phyloP scores from a whole-genome alignment of 2,329 filamentous ascomycete genomes.

The Graphiopsis chlorocephala region DNA sequence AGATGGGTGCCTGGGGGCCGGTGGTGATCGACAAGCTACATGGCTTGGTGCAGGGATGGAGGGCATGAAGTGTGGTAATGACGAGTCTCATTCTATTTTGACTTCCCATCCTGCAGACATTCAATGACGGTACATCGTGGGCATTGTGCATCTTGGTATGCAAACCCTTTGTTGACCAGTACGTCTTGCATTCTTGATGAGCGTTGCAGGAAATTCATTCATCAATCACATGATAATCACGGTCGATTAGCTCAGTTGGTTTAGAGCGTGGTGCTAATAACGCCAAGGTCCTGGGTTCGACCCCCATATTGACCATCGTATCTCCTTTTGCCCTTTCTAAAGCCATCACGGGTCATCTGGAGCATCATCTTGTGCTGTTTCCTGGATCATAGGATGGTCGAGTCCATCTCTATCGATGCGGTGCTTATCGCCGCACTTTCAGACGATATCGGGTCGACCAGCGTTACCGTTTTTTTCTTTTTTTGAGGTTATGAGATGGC shows the following conservation, averaged over 20 bases:
- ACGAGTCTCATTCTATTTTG: neutral
- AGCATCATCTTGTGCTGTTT: too few relatives aligned
- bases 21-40: conserved; percentile 94
- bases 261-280: conserved; percentile 16
- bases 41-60: conserved; percentile 87
- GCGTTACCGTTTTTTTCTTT: too few relatives aligned
- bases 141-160: neutral
- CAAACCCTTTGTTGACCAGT: neutral
- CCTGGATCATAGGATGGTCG: too few relatives aligned
- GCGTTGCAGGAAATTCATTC: rapidly evolving
- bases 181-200: neutral
- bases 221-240: neutral
- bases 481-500: too few relatives aligned
- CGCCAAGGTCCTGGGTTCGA: conserved; percentile 14
- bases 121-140: neutral
- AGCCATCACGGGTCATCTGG: too few relatives aligned
- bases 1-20: conserved; percentile 82
- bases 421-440: neutral
- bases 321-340: neutral
- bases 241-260: conserved; percentile 12
- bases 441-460: too few relatives aligned
- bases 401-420: neutral
- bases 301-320: conserved; percentile 9
- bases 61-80: conserved; percentile 50
- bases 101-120: neutral